Conservation (phyloP, 139 green algal species). For the Micromonas commoda region DNA sequence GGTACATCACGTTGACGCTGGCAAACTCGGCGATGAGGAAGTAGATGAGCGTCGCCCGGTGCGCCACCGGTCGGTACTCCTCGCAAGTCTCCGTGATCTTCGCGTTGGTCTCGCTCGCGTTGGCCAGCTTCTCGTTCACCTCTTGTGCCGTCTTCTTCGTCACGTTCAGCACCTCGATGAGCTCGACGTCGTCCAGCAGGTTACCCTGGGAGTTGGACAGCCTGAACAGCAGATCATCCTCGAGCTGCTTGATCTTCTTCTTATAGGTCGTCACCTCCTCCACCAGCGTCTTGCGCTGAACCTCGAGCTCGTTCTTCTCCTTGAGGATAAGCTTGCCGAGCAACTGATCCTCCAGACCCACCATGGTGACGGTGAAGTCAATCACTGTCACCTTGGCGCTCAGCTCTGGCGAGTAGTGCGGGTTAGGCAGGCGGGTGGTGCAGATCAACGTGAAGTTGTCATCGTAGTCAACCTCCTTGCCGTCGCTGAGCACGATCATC, state of each 20-base stretch:
- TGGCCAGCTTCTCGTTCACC: conserved; percentile 68
- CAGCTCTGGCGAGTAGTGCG: conserved; percentile 57
- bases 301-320: conserved; percentile 56
- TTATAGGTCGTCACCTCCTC: conserved; percentile 55
- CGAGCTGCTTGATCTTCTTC: conserved; percentile 50
- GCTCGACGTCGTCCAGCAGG: conserved; percentile 74
- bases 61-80: conserved; percentile 60
- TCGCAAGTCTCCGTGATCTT: conserved; percentile 63
- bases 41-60: conserved; percentile 70
- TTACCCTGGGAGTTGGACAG: conserved; percentile 68
- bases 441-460: conserved; percentile 59
- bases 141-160: conserved; percentile 71
- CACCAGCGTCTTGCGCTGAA: conserved; percentile 47
- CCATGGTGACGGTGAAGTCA: conserved; percentile 58
- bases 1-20: conserved; percentile 74
- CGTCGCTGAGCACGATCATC: conserved; percentile 53
- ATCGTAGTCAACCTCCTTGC: conserved; percentile 69
- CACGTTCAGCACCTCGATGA: conserved; percentile 69
- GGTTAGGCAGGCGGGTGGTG: conserved; percentile 54
- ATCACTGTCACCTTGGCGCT: conserved; percentile 63
- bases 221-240: conserved; percentile 70
- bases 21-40: conserved; percentile 67
- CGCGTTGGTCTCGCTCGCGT: conserved; percentile 47
- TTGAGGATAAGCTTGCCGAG: conserved; percentile 55
- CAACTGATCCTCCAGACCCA: conserved; percentile 57